Conservation (phyloP, 2,329 filamentous ascomycete genomes). For the Colletotrichum godetiae region DNA sequence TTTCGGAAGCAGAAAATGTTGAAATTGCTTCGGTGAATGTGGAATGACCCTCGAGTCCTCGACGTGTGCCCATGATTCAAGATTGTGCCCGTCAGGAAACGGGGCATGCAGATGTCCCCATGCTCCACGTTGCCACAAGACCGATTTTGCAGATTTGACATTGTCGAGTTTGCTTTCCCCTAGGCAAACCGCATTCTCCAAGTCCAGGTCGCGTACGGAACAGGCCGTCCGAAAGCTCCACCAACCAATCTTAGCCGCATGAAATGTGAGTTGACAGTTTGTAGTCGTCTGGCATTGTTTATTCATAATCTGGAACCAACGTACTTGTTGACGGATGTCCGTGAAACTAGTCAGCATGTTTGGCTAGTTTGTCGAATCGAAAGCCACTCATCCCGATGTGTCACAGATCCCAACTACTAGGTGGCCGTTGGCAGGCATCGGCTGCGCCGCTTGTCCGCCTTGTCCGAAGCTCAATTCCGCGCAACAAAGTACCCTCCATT, state of each 20-base stretch:
- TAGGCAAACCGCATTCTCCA: background rate
- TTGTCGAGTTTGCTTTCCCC: slow-evolving; percentile 11
- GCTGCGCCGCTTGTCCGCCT: background rate
- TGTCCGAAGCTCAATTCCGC: background rate
- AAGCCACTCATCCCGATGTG: background rate
- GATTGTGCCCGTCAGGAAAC: background rate
- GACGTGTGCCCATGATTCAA: background rate
- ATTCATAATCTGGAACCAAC: background rate
- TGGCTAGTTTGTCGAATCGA: background rate
- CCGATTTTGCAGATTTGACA: slow-evolving; percentile 7
- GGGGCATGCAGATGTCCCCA: background rate
- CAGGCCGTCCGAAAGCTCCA: slow-evolving; percentile 17
- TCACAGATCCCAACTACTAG: background rate
- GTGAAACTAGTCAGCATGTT: background rate
- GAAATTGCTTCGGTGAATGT: background rate
- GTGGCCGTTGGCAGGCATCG: background rate
- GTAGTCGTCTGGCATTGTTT: background rate
- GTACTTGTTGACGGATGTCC: background rate
- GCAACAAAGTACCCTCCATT: background rate
- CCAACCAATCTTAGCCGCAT: slow-evolving; percentile 19
- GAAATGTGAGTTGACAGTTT: background rate
- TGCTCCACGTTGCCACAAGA: background rate
- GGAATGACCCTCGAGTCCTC: background rate
- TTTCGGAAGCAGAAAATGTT: background rate
- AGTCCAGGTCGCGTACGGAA: slow-evolving; percentile 12